A percentile compares a stretch with the other conserved stretches of the same genome.
These are phyloP conservation scores for Trypanosoma avium DNA, from an alignment of 208 protist genomes.

Conservation along the genomic window DNA sequence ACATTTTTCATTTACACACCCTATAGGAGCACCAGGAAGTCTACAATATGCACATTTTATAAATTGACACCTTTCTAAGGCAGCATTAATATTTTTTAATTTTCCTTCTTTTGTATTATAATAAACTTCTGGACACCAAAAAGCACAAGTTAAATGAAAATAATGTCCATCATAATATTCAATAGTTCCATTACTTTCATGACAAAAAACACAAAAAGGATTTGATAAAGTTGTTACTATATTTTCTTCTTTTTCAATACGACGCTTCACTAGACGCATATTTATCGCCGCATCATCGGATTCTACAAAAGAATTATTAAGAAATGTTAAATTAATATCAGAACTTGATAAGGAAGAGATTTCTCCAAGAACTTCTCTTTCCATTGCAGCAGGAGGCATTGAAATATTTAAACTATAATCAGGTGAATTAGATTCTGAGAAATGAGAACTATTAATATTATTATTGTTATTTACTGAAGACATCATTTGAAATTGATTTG, in stretches of 20 bases:
- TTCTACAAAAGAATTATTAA: neutral
- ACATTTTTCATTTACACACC: constrained; percentile 43
- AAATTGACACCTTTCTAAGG: constrained; percentile 22
- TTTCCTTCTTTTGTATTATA: constrained; percentile 29
- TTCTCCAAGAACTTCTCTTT: constrained; percentile 1
- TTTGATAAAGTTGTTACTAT: neutral
- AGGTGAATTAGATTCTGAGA: neutral
- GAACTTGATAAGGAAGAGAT: constrained; percentile 1
- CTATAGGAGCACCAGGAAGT: constrained; percentile 37
- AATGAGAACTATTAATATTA: neutral
- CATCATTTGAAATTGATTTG: neutral
- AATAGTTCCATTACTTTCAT: neutral
- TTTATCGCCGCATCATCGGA: neutral
- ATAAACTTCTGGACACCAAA: constrained; percentile 82
- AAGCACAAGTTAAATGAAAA: constrained; percentile 55
- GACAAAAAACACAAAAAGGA: constrained; percentile 23
- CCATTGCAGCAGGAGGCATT: neutral
- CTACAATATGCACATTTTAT: constrained; percentile 65
- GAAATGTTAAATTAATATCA: neutral
- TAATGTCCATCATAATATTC: constrained; percentile 8
- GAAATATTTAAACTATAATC: neutral
- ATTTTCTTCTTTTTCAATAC: neutral
- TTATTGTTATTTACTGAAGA: neutral
- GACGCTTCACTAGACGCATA: neutral
- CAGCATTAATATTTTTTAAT: constrained; percentile 35